Evolutionary conservation across 495 filamentous ascomycete species (phyloP).

Genomic region (Penicillium chermesinum): DNA sequence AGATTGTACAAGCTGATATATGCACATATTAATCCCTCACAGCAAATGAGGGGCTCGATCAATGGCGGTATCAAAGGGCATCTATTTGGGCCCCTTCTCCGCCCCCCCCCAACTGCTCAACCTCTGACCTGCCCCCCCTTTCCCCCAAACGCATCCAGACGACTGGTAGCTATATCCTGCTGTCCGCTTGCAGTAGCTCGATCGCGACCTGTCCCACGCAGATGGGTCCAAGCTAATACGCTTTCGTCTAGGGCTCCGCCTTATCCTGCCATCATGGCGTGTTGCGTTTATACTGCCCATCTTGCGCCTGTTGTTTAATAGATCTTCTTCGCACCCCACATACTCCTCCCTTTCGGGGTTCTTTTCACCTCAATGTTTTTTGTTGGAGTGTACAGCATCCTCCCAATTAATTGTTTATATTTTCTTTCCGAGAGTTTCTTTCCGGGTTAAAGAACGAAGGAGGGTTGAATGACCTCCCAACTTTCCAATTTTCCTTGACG

Average conservation of each 20-base stretch:
- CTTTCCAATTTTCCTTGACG: constrained; percentile 4
- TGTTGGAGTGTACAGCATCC: background rate
- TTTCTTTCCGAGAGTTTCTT: background rate
- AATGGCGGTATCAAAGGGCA: too few species aligned
- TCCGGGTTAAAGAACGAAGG: background rate
- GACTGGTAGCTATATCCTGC: background rate
- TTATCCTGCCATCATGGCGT: background rate
- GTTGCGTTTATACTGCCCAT: background rate
- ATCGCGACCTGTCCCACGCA: background rate
- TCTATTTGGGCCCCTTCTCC: background rate
- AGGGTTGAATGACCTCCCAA: background rate
- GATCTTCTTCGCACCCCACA: background rate
- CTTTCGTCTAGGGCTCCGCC: background rate
- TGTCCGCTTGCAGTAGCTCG: background rate
- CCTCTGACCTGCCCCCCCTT: background rate
- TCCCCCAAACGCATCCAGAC: background rate
- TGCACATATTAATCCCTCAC: too few species aligned
- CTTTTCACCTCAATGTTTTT: background rate
- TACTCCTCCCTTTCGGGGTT: background rate
- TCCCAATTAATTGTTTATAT: background rate
- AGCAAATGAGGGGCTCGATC: too few species aligned
- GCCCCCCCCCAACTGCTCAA: background rate
- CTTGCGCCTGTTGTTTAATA: background rate
- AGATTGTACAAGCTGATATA: too few species aligned
- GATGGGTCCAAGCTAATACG: background rate